phyloP scores from a whole-genome alignment of 352 stramenopile genomes.

The Phytophthora crassamura region DNA sequence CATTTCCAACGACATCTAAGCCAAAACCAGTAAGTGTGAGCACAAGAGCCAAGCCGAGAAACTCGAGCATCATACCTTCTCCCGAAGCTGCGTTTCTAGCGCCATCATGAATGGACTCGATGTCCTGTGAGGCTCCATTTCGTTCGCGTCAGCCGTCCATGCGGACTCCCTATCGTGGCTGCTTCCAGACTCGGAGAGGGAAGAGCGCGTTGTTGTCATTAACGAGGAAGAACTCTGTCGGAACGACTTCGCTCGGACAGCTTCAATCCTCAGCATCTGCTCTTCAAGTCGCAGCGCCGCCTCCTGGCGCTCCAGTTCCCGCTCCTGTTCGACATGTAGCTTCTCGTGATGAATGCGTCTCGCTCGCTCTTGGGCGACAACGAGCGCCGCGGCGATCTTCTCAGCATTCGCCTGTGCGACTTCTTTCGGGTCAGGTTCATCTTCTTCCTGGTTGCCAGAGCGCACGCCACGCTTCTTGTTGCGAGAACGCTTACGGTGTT shows the following conservation, averaged over 20 bases:
- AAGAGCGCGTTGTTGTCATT: slow-evolving; percentile 24
- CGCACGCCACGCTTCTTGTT: slow-evolving; percentile 29
- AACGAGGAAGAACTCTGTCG: slow-evolving; percentile 3
- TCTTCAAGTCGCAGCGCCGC: slow-evolving; percentile 38
- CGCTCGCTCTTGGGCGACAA: slow-evolving; percentile 46
- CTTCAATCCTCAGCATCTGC: slow-evolving; percentile 54
- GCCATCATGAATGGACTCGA: slow-evolving; percentile 30
- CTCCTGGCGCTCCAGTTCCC: slow-evolving; percentile 31
- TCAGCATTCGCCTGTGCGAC: slow-evolving; percentile 32
- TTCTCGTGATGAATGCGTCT: slow-evolving; percentile 37
- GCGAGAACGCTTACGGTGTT: slow-evolving; percentile 28
- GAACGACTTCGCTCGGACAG: slow-evolving; percentile 32
- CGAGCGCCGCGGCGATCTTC: slow-evolving; percentile 47
- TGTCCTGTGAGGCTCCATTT: slow-evolving; percentile 3
- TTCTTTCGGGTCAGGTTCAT: slow-evolving; percentile 17
- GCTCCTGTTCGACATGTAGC: slow-evolving; percentile 29
- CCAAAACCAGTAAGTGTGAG: not conserved
- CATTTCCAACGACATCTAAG: slow-evolving; percentile 53
- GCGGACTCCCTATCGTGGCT: slow-evolving; percentile 23
- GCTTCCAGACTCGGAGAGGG: slow-evolving; percentile 2
- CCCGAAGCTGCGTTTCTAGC: slow-evolving; percentile 27
- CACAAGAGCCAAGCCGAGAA: not conserved
- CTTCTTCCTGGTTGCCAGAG: slow-evolving; percentile 31
- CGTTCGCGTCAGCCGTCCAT: slow-evolving; percentile 15
- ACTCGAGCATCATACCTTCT: slow-evolving; percentile 19